These are phyloP conservation scores for Amanita rubescens DNA, from an alignment of 768 basidiomycete species.

Conservation along the genomic window DNA sequence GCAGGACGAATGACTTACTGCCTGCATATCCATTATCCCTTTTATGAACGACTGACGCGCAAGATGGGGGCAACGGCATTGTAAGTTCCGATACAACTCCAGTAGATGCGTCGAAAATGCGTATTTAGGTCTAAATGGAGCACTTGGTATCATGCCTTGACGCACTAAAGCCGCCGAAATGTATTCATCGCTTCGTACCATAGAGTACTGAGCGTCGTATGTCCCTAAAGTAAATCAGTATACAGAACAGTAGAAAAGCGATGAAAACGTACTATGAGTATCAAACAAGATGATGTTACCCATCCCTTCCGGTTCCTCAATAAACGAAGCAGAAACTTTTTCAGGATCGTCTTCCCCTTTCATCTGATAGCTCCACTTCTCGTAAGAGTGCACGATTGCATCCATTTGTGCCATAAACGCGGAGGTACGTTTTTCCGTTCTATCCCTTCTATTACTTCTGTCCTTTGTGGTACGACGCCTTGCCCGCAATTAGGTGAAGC, in stretches of 20 bases:
- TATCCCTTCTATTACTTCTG: too few relatives aligned
- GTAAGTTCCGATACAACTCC: conserved; percentile 15
- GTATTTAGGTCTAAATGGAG: conserved; percentile 14
- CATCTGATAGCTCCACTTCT: too few relatives aligned
- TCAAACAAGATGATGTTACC: not conserved
- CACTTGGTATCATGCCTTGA: conserved; percentile 19
- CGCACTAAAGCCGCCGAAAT: conserved; percentile 13
- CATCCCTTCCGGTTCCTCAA: too few relatives aligned
- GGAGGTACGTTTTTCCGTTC: too few relatives aligned
- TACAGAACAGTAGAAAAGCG: not conserved
- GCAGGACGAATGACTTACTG: not conserved
- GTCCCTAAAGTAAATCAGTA: not conserved
- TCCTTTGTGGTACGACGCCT: too few relatives aligned
- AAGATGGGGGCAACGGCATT: conserved; percentile 19
- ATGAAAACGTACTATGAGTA: conserved; percentile 5
- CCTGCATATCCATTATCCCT: conserved; percentile 22
- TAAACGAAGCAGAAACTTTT: too few relatives aligned
- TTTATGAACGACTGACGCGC: conserved; percentile 21
- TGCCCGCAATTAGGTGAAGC: too few relatives aligned
- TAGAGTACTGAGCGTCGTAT: not conserved
- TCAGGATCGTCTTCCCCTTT: too few relatives aligned
- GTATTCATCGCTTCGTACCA: not conserved
- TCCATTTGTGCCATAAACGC: too few relatives aligned
- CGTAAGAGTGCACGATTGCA: too few relatives aligned
- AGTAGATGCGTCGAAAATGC: conserved; percentile 16